Base-by-base conservation (phyloP, 192 early-diverging fungal genomes). In the Chytriomyces sp. region DNA sequence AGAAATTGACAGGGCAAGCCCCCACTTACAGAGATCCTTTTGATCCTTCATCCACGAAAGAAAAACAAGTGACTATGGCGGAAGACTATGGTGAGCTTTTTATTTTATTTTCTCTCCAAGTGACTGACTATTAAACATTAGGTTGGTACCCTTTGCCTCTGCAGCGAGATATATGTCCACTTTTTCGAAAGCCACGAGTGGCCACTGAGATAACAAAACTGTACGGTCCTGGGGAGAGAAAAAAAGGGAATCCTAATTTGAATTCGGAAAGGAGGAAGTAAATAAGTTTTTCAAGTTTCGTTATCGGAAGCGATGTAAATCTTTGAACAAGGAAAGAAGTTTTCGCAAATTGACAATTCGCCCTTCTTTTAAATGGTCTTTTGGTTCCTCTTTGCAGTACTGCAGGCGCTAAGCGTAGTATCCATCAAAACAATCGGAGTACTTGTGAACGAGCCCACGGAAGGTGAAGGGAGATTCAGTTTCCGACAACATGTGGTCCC, bases 91-190 rank as follows among this genome's bases (percentile, higher is more conserved):
- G 66, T 68, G 12, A 56, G 10, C 40, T 32, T 0, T 10, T 36
- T 62, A 12, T 49, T 49, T 49, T 49, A 19, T 49, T 49, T 0
- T 49, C 14, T 12, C 14, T 19, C 12, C 44, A 12, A 49, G 22
- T 19, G 44, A 22, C 22, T 22, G 44, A 19, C 12, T 49, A 19
- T 68, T 5, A 22, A 53, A 37, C 39, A 56, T 65, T 68, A 68
- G 66, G 66, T 33, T 68, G 66, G 66, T 68, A 34, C 33, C 32
- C 31, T 10, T 7, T 12, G 32, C 66, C 66, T 25, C 33, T 68
- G 31, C 53, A 56, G 66, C 12, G 39, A 31, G 66, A 68, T 31
- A 56, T 12, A 12, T 68, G 66, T 31, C 49, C 66, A 19, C 25
- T 68, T 31, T 68, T 68, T 34, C 22, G 36, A 56, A 22, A 68